A percentile compares a stretch with the other conserved stretches of the same genome.
Evolutionary conservation across 176 grass and related monocot species (phyloP).

Genomic region (Carex kokanica): DNA sequence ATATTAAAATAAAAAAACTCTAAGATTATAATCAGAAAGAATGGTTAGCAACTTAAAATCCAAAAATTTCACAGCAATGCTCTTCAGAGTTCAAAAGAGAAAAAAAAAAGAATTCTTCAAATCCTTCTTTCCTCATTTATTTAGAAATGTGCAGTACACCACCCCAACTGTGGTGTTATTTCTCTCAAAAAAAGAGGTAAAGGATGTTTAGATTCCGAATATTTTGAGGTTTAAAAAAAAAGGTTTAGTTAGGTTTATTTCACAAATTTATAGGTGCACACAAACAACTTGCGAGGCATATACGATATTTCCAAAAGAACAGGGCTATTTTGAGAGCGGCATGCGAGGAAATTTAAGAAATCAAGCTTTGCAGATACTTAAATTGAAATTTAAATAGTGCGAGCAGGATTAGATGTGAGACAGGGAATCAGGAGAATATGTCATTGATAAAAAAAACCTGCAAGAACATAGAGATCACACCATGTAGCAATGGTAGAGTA

Average conservation of each 20-base stretch:
- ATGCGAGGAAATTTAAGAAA: neutral
- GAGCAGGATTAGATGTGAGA: neutral
- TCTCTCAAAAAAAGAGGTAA: slow-evolving; percentile 3
- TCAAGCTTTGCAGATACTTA: neutral
- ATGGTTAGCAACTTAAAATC: neutral
- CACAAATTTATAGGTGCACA: neutral
- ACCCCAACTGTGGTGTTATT: neutral
- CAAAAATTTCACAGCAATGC: neutral
- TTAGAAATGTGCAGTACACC: neutral
- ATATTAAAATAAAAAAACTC: neutral
- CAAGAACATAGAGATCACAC: neutral
- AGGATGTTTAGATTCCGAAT: neutral
- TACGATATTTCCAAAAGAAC: neutral
- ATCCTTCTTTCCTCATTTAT: slow-evolving; percentile 1
- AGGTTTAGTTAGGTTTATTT: neutral
- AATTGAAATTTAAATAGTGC: neutral
- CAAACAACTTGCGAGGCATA: neutral
- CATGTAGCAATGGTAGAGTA: neutral
- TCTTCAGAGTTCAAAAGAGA: neutral
- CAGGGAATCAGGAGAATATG: neutral
- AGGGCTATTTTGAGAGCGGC: neutral
- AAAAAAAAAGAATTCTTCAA: neutral
- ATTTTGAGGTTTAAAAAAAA: neutral
- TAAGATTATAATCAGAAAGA: neutral
- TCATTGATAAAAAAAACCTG: neutral